These are phyloP conservation scores for Crithidia mellificae DNA, from an alignment of 208 protist species.

Conservation along the genomic window DNA sequence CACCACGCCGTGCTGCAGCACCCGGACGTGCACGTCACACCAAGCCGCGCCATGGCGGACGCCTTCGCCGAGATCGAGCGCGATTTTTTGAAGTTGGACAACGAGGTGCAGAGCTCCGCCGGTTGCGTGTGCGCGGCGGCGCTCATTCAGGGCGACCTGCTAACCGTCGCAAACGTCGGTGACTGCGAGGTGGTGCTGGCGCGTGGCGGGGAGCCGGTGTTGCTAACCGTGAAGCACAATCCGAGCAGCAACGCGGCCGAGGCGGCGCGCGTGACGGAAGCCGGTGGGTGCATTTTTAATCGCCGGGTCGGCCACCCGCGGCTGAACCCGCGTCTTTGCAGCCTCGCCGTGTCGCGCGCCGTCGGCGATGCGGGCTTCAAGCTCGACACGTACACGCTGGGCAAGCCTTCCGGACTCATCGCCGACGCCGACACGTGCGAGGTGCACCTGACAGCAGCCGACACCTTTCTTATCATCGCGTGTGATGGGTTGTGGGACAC, in stretches of 20 bases:
- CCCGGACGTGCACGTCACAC: slow-evolving; percentile 37
- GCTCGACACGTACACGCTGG: slow-evolving; percentile 66
- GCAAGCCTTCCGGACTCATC: slow-evolving; percentile 77
- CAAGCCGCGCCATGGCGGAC: slow-evolving; percentile 50
- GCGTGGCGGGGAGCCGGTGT: slow-evolving; percentile 49
- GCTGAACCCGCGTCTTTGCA: slow-evolving; percentile 72
- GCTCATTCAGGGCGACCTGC: slow-evolving; percentile 53
- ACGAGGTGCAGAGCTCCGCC: slow-evolving; percentile 48
- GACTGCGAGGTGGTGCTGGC: slow-evolving; percentile 86
- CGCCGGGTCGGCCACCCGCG: slow-evolving; percentile 89
- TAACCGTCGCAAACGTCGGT: slow-evolving; percentile 82
- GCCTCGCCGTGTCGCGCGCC: slow-evolving; percentile 90
- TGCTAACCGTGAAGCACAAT: slow-evolving; percentile 84
- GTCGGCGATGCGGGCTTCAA: slow-evolving; percentile 94
- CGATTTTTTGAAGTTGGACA: slow-evolving; percentile 44
- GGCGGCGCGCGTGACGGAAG: slow-evolving; percentile 70
- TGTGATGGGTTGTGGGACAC: slow-evolving; percentile 94
- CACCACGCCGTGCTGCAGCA: slow-evolving; percentile 57
- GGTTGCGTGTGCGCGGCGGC: slow-evolving; percentile 76
- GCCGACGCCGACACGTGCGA: slow-evolving; percentile 60
- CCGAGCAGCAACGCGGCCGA: slow-evolving; percentile 67
- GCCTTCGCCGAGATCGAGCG: slow-evolving; percentile 78
- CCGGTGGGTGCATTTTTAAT: slow-evolving; percentile 84
- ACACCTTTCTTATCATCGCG: slow-evolving; percentile 88
- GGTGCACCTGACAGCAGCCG: slow-evolving; percentile 48